Evolutionary conservation across 2,329 filamentous ascomycete species (phyloP), one percentile per base, ranked within the genome.

Genomic region (Exophiala xenobiotica): DNA sequence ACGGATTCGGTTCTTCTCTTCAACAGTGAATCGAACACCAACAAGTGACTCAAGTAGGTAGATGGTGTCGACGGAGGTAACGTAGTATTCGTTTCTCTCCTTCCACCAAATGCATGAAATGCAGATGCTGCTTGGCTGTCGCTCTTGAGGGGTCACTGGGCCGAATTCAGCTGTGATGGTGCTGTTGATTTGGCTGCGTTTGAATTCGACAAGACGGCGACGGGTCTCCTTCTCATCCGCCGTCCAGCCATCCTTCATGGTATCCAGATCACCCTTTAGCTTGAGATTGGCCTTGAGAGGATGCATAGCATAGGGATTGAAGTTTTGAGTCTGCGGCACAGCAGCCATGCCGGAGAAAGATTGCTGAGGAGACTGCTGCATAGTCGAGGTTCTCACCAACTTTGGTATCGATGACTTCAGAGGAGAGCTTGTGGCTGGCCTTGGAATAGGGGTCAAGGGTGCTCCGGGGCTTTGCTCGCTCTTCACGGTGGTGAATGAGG

Each of bases 41-140:
- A 97, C 88, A 5, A 99, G 78, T 60, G 92, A 87, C 72, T 97
- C 93, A 2, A 99, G 78, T n/a, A 99, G 78, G 63, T 87, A 88
- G 63, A 99, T 97, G 2, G 92, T 96, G 70, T 99, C 93, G 14
- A 99, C 93, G 46, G 91, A 96, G 2, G 93, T 97, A 47, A 97
- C 90, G 68, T 85, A 97, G 70, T 87, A 96, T 64, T 95, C 88
- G 41, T 84, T 77, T 72, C 90, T 95, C 70, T 95, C 90, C 52
- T 86, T 86, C 93, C 93, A 99, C 77, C 85, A 91, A 65, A 99
- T 99, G 75, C 93, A 99, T 70, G 91, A 96, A 67, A 99, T 89
- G 72, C 90, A 96, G 54, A 95, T 92, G 71, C 87, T 90, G 72
- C 92, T 88, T 2, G 85, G 82, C 1, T 86, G 82, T 18, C 90